Conservation (phyloP, 345 rosid genomes). For the Cardamine resedifolia region DNA sequence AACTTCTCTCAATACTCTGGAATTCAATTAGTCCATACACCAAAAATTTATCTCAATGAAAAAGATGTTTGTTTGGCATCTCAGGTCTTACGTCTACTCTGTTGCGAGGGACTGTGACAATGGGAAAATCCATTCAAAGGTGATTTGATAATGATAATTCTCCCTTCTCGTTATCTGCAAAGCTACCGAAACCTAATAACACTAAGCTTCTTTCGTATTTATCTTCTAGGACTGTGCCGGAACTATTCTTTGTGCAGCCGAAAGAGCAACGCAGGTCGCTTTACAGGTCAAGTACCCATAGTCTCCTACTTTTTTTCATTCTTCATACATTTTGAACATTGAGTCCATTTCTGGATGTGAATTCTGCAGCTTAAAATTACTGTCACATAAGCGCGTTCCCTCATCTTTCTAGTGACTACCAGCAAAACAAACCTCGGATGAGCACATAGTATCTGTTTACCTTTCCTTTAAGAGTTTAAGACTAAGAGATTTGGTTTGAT, state of each 20-base stretch:
- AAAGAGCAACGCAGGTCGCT: slow-evolving; percentile 95
- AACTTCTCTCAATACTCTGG: neutral
- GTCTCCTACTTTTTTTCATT: neutral
- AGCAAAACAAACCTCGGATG: neutral
- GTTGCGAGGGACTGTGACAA: slow-evolving; percentile 82
- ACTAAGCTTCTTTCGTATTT: neutral
- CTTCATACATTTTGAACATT: slow-evolving; percentile 2
- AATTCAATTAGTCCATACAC: neutral
- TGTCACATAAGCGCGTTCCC: neutral
- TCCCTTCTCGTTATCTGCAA: neutral
- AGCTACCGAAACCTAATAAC: neutral
- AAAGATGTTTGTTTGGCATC: slow-evolving; percentile 17
- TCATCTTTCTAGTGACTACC: neutral
- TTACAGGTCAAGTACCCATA: slow-evolving; percentile 63
- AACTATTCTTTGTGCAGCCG: slow-evolving; percentile 87
- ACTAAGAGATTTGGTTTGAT: slow-evolving; percentile 18
- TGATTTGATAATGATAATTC: slow-evolving; percentile 3
- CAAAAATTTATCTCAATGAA: neutral
- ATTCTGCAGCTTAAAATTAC: neutral
- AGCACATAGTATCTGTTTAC: neutral
- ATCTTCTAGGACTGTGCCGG: slow-evolving; percentile 87
- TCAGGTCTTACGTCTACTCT: slow-evolving; percentile 85
- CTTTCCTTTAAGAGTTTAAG: neutral
- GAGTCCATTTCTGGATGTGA: neutral
- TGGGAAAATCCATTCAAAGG: slow-evolving; percentile 82